A percentile compares a stretch with the other conserved stretches of the same genome.
Conservation (phyloP, 208 protist genomes). For the Acanthamoeba lenticulata region DNA sequence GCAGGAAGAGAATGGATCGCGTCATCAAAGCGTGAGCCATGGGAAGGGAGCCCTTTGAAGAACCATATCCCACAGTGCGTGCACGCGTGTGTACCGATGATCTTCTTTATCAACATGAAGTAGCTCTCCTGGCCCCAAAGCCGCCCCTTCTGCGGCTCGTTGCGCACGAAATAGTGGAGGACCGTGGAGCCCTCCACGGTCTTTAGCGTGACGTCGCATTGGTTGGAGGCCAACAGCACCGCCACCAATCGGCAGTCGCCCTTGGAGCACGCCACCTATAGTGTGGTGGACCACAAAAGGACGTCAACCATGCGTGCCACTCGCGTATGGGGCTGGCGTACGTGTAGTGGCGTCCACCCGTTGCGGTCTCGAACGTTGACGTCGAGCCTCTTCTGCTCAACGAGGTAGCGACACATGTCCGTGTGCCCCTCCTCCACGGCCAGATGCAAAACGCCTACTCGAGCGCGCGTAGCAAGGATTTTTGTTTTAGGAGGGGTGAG, state of each 20-base stretch:
- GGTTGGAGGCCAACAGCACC: background rate
- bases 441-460: background rate
- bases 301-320: background rate
- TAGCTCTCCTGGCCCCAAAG: background rate
- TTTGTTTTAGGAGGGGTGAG: too few relatives aligned
- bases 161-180: constrained; percentile 21
- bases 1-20: too few relatives aligned
- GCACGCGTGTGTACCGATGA: background rate
- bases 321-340: background rate
- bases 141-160: background rate
- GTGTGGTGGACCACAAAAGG: background rate
- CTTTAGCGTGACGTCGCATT: background rate
- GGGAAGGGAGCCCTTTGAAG: too few relatives aligned
- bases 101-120: background rate
- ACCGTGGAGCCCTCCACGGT: constrained; percentile 25
- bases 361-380: background rate
- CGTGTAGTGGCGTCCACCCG: constrained; percentile 39
- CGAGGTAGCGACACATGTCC: background rate
- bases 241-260: background rate
- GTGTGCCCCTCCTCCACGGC: constrained; percentile 29
- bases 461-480: too few relatives aligned
- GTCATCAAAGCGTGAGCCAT: background rate
- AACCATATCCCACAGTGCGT: background rate
- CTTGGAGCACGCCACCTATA: background rate
- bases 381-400: background rate